Conservation (phyloP, 768 basidiomycete species). For the Tylopilus rubrobrunneus region DNA sequence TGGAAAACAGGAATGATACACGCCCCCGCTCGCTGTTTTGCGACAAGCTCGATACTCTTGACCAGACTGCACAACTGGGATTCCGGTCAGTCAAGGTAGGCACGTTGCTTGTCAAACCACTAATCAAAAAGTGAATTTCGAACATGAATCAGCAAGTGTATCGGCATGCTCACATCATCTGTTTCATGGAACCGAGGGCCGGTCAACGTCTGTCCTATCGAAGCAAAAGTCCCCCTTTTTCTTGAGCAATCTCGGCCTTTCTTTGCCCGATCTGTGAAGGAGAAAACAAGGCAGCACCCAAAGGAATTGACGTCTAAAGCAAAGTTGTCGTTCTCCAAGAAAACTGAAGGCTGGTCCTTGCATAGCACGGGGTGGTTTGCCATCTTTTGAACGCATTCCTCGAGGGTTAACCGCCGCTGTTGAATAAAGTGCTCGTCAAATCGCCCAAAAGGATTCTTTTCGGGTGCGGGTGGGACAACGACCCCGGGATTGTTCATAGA, state of each 20-base stretch:
- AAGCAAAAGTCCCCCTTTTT: conserved; percentile 70
- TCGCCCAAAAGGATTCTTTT: conserved; percentile 90
- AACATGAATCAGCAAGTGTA: background rate
- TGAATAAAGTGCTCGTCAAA: conserved; percentile 92
- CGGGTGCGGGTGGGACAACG: conserved; percentile 93
- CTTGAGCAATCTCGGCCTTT: conserved; percentile 71
- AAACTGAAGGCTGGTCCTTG: conserved; percentile 86
- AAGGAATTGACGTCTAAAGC: conserved; percentile 69
- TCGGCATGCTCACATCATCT: conserved; percentile 58
- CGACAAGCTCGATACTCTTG: conserved; percentile 81
- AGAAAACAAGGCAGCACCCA: background rate
- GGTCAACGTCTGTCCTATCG: conserved; percentile 72
- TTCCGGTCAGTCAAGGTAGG: conserved; percentile 86
- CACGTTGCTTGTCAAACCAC: conserved; percentile 91
- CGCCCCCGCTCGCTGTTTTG: conserved; percentile 74
- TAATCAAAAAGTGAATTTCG: conserved; percentile 29
- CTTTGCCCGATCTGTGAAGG: conserved; percentile 75
- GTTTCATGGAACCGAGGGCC: conserved; percentile 85
- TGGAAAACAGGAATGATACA: background rate
- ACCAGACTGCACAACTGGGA: conserved; percentile 82
- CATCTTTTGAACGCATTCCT: conserved; percentile 90
- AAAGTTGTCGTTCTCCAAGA: conserved; percentile 93
- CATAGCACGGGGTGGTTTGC: conserved; percentile 88
- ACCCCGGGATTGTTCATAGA: conserved; percentile 93
- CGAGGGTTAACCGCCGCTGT: conserved; percentile 76